Conservation (phyloP, 257 asterid genomes). For the Craterostigma plantagineum region DNA sequence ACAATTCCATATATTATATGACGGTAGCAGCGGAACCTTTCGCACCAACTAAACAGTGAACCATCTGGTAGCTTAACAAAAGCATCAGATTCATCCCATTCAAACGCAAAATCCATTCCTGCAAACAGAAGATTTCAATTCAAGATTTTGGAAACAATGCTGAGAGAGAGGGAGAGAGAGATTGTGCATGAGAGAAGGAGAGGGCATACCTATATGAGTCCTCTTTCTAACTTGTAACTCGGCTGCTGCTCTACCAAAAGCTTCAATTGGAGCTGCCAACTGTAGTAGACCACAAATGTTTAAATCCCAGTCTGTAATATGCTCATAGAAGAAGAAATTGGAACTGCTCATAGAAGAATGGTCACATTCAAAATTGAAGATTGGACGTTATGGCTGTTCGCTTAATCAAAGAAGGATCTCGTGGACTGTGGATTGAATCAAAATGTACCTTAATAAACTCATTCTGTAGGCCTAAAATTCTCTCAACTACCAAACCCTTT, state of each 20-base stretch:
- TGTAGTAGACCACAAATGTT: conserved; percentile 19
- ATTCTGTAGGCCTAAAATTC: conserved; percentile 62
- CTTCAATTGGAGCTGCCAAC: conserved; percentile 65
- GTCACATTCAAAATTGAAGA: background rate
- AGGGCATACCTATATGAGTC: conserved; percentile 64
- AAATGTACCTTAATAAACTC: conserved; percentile 58
- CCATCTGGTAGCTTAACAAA: conserved; percentile 84
- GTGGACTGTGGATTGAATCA: background rate
- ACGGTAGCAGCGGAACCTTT: conserved; percentile 58
- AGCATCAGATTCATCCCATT: conserved; percentile 76
- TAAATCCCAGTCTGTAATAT: background rate
- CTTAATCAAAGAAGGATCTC: background rate
- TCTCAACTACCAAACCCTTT: conserved; percentile 58
- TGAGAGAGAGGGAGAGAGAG: background rate
- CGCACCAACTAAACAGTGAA: conserved; percentile 93
- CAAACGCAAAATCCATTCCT: conserved; percentile 88
- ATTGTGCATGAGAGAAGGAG: background rate
- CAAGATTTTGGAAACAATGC: conserved; percentile 1
- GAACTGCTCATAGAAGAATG: no score
- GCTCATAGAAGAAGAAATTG: background rate
- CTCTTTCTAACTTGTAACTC: conserved; percentile 61
- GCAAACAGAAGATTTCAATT: conserved; percentile 11
- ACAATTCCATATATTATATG: conserved; percentile 62
- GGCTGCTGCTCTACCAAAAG: conserved; percentile 66
- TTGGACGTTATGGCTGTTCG: background rate